phyloP scores from a whole-genome alignment of 768 basidiomycete genomes.

The Rhodotorula diobovata region DNA sequence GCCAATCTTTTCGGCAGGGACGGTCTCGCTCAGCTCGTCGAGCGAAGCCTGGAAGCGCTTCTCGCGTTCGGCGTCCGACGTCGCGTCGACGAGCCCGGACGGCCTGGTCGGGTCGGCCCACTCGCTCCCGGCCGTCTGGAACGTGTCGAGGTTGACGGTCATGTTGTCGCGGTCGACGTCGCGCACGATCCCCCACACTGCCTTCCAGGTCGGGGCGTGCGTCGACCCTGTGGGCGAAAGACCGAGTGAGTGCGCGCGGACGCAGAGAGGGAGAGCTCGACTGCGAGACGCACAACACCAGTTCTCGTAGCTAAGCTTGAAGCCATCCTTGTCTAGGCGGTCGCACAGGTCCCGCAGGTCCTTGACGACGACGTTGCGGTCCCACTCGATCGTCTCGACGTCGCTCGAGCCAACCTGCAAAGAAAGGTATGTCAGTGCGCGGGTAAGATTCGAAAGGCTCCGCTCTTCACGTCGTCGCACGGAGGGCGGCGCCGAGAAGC shows the following conservation, averaged over 20 bases:
- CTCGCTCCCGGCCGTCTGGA: conserved; percentile 41
- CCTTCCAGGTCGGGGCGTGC: conserved; percentile 37
- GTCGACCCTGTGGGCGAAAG: conserved; percentile 7
- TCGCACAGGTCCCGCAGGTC: conserved; percentile 42
- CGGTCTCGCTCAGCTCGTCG: conserved; percentile 1
- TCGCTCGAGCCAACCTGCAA: conserved; percentile 37
- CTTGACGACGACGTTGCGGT: conserved; percentile 21
- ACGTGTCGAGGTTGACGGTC: conserved; percentile 42
- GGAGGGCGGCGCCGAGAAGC: too few relatives aligned
- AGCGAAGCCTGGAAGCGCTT: conserved; percentile 24
- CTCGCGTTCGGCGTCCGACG: conserved; percentile 30
- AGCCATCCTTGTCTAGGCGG: conserved; percentile 19
- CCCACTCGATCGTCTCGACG: conserved; percentile 19
- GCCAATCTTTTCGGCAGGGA: conserved; percentile 42
- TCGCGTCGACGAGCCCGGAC: conserved; percentile 33
- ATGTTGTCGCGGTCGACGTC: conserved; percentile 36
- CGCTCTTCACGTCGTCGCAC: neutral
- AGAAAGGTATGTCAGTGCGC: too few relatives aligned
- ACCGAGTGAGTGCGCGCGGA: too few relatives aligned
- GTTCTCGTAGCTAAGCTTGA: conserved; percentile 39
- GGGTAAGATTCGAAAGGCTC: too few relatives aligned
- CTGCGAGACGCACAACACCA: conserved; percentile 42
- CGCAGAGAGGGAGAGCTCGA: too few relatives aligned
- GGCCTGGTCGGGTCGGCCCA: conserved; percentile 40
- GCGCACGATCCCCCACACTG: conserved; percentile 40